Conservation (phyloP, 305 asterid species). For the Rubia balearica region DNA sequence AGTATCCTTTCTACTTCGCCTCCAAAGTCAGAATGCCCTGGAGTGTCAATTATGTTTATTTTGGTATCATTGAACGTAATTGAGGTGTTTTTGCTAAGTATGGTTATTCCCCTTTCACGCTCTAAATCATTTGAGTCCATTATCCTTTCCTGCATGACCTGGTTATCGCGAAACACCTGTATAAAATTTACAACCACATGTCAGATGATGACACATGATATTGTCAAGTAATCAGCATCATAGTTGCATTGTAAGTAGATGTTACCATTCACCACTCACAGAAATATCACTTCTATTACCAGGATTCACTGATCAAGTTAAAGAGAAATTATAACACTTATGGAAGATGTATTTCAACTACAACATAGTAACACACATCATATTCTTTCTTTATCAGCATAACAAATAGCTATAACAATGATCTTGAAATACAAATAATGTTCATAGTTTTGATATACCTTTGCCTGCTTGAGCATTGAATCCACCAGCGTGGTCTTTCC, state of each 20-base stretch:
- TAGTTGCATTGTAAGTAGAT: not conserved
- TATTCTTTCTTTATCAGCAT: no score
- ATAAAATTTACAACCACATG: constrained; percentile 14
- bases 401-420: no score
- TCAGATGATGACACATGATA: not conserved
- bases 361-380: no score
- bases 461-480: no score
- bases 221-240: not conserved
- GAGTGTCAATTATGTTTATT: constrained; percentile 93
- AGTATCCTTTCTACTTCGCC: constrained; percentile 99
- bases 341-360: not conserved
- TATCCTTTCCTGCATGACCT: constrained; percentile 84
- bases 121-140: constrained; percentile 98
- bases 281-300: not conserved
- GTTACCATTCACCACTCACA: not conserved
- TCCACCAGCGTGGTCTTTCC: no score
- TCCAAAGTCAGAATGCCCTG: constrained; percentile 99
- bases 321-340: not conserved
- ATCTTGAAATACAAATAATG: no score
- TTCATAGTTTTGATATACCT: no score
- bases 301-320: not conserved
- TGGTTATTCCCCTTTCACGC: constrained; percentile 98
- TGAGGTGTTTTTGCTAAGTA: constrained; percentile 96
- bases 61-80: constrained; percentile 81
- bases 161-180: constrained; percentile 98